phyloP scores from a whole-genome alignment of 2,329 filamentous ascomycete species.

The Ascochyta pisi region DNA sequence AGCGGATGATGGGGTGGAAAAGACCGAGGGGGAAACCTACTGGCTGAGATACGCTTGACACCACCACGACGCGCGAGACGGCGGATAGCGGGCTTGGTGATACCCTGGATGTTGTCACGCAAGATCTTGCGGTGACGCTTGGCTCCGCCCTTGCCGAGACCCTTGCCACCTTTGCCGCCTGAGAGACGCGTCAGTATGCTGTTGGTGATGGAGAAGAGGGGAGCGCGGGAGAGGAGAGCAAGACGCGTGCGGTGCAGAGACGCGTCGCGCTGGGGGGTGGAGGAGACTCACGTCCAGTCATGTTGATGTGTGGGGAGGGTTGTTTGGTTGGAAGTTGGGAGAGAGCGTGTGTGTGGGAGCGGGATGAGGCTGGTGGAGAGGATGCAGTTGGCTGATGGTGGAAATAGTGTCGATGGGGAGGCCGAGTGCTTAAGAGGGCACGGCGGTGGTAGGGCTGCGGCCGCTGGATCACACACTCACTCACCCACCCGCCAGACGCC shows the following conservation, averaged over 20 bases:
- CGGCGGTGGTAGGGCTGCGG: conserved; percentile 27
- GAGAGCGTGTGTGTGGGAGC: conserved; percentile 19
- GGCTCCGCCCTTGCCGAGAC: conserved; percentile 62
- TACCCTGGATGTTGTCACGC: conserved; percentile 63
- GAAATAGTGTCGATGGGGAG: conserved; percentile 22
- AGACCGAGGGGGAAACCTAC: conserved; percentile 41
- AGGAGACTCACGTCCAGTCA: conserved; percentile 57
- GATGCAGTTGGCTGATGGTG: conserved; percentile 29
- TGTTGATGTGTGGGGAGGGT: conserved; percentile 50
- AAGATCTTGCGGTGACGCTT: conserved; percentile 64
- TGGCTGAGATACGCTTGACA: conserved; percentile 62
- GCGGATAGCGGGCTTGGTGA: conserved; percentile 62
- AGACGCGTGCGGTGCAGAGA: conserved; percentile 17
- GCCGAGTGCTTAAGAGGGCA: conserved; percentile 35
- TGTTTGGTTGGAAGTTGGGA: conserved; percentile 25
- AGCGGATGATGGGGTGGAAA: conserved; percentile 18
- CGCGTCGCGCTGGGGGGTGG: conserved; percentile 13
- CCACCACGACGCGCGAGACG: conserved; percentile 62
- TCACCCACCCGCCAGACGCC: conserved; percentile 18
- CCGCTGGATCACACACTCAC: conserved; percentile 36
- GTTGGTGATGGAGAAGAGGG: background rate
- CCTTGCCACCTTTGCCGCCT: conserved; percentile 63
- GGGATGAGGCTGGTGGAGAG: conserved; percentile 23
- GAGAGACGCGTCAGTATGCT: conserved; percentile 42
- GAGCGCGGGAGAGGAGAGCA: conserved; percentile 45